Base-by-base conservation (phyloP, 768 basidiomycete genomes). In the Boletus coccyginus region DNA sequence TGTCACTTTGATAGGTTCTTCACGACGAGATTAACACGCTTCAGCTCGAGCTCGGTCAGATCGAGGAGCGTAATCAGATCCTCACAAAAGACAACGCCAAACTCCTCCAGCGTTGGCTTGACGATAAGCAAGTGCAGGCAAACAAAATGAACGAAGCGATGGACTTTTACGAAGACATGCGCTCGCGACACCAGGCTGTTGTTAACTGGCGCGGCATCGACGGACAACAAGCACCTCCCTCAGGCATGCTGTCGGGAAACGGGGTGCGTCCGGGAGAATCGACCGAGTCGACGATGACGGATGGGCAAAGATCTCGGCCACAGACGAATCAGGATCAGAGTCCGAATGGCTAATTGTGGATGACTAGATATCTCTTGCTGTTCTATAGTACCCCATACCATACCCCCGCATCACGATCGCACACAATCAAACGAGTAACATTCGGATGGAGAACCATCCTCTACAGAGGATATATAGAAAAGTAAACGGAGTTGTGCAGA, bases 131-230 rank as follows among this genome's bases (percentile, higher is more conserved):
- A 69, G 75, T 80, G 13, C 94, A 95, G 66, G 96, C 90, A 10
- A 93, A 94, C 72, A 87, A 86, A 74, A 91, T 99, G 90, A 98
- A 98, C 73, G 90, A 91, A 64, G 92, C 89, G 14, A 92, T 93
- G 69, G 80, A 89, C 54, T 91, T 92, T 70, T 94, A 94, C 65
- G 91, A 94, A 70, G 86, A 88, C 62, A 87, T 93, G 86, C 86
- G 87, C 54, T 85, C 88, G 35, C 82, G 81, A 58, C 85, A 86
- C 64, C 81, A 88, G 61, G 78, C 83, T 7, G 81, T 83, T 1
- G 64, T 82, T 29, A 83, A 76, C 60, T 85, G 82, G 82, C 77
- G 82, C 50, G 82, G 82, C 38, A 74, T 57, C 10, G 70, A 70
- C 19, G 68, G 59, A 7, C 27, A 46, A 9, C 62, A 74, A 50